Conservation (phyloP, 2,329 filamentous ascomycete species). For the Talaromyces sp. region DNA sequence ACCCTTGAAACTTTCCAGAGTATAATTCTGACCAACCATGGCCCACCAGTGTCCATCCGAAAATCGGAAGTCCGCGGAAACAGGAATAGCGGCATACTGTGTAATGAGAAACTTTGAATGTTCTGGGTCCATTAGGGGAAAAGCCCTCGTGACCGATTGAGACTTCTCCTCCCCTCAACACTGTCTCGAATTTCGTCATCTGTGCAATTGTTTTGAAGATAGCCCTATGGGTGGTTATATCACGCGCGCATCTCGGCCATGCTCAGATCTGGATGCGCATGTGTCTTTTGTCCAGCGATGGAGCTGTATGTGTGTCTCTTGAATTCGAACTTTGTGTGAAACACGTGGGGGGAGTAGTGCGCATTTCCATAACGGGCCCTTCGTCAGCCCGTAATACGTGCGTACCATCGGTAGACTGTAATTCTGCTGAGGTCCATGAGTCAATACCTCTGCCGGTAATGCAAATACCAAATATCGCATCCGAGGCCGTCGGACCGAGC, state of each 20-base stretch:
- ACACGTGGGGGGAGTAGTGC: not conserved
- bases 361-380: not conserved
- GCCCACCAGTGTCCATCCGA: not conserved
- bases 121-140: not conserved
- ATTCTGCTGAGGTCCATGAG: not conserved
- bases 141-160: constrained; percentile 1
- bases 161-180: not conserved
- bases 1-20: too few species aligned
- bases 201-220: not conserved
- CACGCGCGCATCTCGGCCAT: not conserved
- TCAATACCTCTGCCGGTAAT: not conserved
- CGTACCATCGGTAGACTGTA: not conserved
- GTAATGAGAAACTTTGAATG: not conserved
- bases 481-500: not conserved
- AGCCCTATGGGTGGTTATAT: too few species aligned
- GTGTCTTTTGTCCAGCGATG: not conserved
- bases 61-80: not conserved
- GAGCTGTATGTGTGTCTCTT: not conserved
- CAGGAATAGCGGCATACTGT: not conserved
- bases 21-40: not conserved
- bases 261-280: not conserved
- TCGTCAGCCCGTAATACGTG: constrained; percentile 1
- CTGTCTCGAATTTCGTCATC: not conserved
- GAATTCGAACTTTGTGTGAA: not conserved
- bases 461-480: not conserved